Conservation (phyloP, 176 grass and related monocot genomes). For the Phoenix roebelenii region DNA sequence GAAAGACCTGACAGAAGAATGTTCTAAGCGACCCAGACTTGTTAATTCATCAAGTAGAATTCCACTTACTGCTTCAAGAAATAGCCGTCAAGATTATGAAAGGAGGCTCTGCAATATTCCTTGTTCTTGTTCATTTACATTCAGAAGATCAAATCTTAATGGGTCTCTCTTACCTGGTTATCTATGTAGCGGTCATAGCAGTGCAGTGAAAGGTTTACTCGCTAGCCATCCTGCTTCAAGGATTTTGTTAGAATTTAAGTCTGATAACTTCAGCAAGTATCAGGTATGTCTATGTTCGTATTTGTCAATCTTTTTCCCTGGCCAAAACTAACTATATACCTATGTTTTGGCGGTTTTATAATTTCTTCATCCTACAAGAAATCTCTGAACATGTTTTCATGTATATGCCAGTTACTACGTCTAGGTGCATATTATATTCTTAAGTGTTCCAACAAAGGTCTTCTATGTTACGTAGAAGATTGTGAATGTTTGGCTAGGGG, state of each 20-base stretch:
- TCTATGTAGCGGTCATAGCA: constrained; percentile 26
- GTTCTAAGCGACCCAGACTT: background rate
- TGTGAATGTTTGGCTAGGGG: constrained; percentile 40
- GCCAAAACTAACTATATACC: too few species aligned
- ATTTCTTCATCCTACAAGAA: too few species aligned
- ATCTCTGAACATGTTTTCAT: background rate
- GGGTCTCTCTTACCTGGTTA: constrained; percentile 29
- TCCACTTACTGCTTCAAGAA: constrained; percentile 21
- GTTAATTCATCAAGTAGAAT: constrained; percentile 19
- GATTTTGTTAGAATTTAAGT: constrained; percentile 68
- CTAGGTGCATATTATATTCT: constrained; percentile 72
- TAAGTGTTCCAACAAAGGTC: constrained; percentile 40
- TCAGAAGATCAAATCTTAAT: constrained; percentile 27
- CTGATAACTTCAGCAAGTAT: constrained; percentile 34
- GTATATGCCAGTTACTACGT: constrained; percentile 40
- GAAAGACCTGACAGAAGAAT: constrained; percentile 1
- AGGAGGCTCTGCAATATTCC: constrained; percentile 29
- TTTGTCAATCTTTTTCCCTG: background rate
- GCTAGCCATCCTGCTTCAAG: constrained; percentile 17
- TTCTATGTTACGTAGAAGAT: constrained; percentile 4
- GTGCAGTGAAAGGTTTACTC: constrained; percentile 15
- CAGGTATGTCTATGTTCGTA: constrained; percentile 27
- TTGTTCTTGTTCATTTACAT: constrained; percentile 50
- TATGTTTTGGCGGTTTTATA: too few species aligned
- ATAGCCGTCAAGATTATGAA: constrained; percentile 23